These are phyloP conservation scores for Penstemon davidsonii DNA, from an alignment of 257 asterid species.

Conservation along the genomic window DNA sequence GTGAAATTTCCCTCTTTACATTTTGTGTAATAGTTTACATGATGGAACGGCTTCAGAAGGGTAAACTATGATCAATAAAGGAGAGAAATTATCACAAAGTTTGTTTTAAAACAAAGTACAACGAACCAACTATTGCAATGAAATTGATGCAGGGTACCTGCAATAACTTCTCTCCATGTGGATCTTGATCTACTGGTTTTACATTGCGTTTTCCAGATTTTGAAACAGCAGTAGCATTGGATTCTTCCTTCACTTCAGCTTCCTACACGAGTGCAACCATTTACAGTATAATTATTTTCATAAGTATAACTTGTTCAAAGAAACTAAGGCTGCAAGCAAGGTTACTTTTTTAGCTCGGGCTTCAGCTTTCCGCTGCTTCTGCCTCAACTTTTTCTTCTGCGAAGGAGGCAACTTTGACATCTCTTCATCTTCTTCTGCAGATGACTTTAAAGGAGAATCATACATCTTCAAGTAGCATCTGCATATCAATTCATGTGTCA, in stretches of 20 bases:
- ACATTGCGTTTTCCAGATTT: constrained; percentile 81
- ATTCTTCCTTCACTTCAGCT: constrained; percentile 87
- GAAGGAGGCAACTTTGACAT: constrained; percentile 79
- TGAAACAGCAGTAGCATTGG: constrained; percentile 54
- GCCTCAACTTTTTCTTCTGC: constrained; percentile 93
- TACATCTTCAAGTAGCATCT: constrained; percentile 93
- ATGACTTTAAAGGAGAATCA: constrained; percentile 84
- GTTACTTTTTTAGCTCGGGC: constrained; percentile 93
- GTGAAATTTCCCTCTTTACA: constrained; percentile 14
- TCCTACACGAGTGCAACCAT: constrained; percentile 55
- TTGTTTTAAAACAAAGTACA: constrained; percentile 5
- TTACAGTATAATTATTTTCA: constrained; percentile 9
- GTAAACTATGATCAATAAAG: constrained; percentile 8
- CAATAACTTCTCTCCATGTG: constrained; percentile 82
- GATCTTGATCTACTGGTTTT: constrained; percentile 91
- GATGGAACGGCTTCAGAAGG: neutral
- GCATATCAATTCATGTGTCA: constrained; percentile 33
- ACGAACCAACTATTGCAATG: constrained; percentile 12
- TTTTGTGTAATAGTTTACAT: constrained; percentile 3
- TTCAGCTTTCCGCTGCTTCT: constrained; percentile 94
- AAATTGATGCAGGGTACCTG: constrained; percentile 51
- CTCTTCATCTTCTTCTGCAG: constrained; percentile 84
- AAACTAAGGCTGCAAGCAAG: constrained; percentile 22
- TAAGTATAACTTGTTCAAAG: constrained; percentile 19
- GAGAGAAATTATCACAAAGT: constrained; percentile 16